Evolutionary conservation across 1,284 basidiomycete species (phyloP).

Genomic region (Sporisorium exsertum): DNA sequence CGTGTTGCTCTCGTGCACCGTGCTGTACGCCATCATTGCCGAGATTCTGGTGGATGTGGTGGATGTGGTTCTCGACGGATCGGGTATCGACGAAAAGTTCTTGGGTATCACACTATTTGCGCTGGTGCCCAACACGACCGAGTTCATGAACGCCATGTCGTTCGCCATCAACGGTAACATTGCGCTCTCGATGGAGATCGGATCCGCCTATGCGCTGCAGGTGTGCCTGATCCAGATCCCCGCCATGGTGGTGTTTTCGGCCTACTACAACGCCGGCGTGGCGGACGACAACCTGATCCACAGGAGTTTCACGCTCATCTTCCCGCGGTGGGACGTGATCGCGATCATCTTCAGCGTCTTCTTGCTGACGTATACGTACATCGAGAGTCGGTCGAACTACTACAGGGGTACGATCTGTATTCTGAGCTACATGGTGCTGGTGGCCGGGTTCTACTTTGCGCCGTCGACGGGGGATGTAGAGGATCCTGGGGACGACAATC

Average conservation of each 20-base stretch:
- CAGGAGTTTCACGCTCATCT: conserved; percentile 76
- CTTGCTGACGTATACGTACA: conserved; percentile 98
- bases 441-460: conserved; percentile 68
- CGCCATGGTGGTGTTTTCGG: conserved; percentile 98
- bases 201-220: conserved; percentile 97
- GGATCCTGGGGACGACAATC: conserved; percentile 53
- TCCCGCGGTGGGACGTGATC: conserved; percentile 98
- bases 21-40: conserved; percentile 94
- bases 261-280: conserved; percentile 89
- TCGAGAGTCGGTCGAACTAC: conserved; percentile 97
- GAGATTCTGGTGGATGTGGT: conserved; percentile 95
- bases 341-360: conserved; percentile 84
- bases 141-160: conserved; percentile 99
- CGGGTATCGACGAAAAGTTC: conserved; percentile 96
- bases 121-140: conserved; percentile 96
- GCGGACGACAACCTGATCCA: conserved; percentile 45
- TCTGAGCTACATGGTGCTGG: conserved; percentile 62
- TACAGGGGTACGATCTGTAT: conserved; percentile 68
- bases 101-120: conserved; percentile 96
- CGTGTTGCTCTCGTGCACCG: conserved; percentile 77
- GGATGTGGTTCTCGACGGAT: conserved; percentile 91
- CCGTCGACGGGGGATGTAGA: conserved; percentile 60
- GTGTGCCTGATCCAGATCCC: conserved; percentile 98
- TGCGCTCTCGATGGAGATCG: conserved; percentile 94
- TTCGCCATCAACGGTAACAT: conserved; percentile 98